Evolutionary conservation across 257 asterid genomes (phyloP), one percentile per base, ranked within the genome.

Genomic region (Catharanthus roseus): DNA sequence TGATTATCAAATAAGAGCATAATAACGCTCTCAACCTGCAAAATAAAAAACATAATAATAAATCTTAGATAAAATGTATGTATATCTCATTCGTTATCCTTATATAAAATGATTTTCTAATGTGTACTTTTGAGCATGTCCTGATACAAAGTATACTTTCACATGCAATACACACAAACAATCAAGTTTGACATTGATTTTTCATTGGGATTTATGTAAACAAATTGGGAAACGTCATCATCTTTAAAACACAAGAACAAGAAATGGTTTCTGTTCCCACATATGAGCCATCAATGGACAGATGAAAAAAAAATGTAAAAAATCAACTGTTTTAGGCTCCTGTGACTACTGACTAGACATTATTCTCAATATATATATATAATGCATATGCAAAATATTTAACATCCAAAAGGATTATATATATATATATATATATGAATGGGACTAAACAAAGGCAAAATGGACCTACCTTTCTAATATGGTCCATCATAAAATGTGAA

Each of bases 401-500:
- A 49, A 33, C 13, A 45, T 67, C 21, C 29, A 47, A 21, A 15
- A 39, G 47, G 26, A 3, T 49, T 29, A 5, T n/a, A n/a, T n/a
- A n/a, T n/a, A n/a, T n/a, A n/a, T n/a, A n/a, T n/a, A n/a, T n/a
- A n/a, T n/a, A n/a, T n/a, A n/a, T 50, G 67, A 70, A 28, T 3
- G 56, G 33, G 74, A 70, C 67, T 70, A 15, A 56, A 15, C 67
- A 4, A 56, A 33, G 56, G 56, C 47, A 4, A 39, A 26, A 55
- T 56, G 67, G 74, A 70, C 67, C 74, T 28, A 57, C 67, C 16
- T 10, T 36, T 56, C 19, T n/a, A 38, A 2, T 44, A 55, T 9
- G 67, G 41, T 24, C 74, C 66, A 15, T 31, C 12, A 26, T 4
- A 56, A 39, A 39, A 64, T 64, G 44, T 23, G 54, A 33, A 21